Evolutionary conservation across 2,329 filamentous ascomycete species (phyloP).

Genomic region (Alternaria conjuncta): DNA sequence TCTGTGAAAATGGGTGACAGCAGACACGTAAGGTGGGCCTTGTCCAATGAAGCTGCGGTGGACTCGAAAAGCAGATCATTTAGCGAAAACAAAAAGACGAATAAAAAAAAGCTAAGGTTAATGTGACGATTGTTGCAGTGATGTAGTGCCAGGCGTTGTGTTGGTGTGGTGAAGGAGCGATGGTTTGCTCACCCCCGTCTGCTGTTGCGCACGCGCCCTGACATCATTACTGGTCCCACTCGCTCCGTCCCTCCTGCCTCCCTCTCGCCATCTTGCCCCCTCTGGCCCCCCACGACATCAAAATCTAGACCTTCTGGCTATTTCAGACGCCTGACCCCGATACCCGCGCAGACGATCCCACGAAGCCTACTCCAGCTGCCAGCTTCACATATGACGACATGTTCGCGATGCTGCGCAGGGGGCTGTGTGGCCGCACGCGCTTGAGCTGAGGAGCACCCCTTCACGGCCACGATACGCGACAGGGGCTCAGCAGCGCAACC

Average conservation of each 20-base stretch:
- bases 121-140: too few relatives aligned
- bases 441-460: constrained; percentile 13
- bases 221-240: constrained; percentile 1
- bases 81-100: too few relatives aligned
- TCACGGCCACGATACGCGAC: constrained; percentile 3
- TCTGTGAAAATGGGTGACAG: background rate
- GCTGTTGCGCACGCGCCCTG: background rate
- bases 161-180: background rate
- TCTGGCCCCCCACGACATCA: background rate
- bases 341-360: background rate
- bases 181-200: background rate
- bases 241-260: background rate
- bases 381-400: constrained; percentile 19
- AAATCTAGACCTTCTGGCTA: constrained; percentile 9
- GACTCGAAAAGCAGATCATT: background rate
- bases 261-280: background rate
- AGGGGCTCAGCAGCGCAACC: background rate
- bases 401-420: constrained; percentile 1
- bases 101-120: too few relatives aligned
- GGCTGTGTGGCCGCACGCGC: constrained; percentile 9
- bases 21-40: background rate
- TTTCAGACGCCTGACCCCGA: background rate
- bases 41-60: background rate
- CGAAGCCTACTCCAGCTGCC: background rate
- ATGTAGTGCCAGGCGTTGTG: background rate